These are phyloP conservation scores for Mrakiaceae sp. DNA, from an alignment of 1,284 basidiomycete genomes.

Conservation along the genomic window DNA sequence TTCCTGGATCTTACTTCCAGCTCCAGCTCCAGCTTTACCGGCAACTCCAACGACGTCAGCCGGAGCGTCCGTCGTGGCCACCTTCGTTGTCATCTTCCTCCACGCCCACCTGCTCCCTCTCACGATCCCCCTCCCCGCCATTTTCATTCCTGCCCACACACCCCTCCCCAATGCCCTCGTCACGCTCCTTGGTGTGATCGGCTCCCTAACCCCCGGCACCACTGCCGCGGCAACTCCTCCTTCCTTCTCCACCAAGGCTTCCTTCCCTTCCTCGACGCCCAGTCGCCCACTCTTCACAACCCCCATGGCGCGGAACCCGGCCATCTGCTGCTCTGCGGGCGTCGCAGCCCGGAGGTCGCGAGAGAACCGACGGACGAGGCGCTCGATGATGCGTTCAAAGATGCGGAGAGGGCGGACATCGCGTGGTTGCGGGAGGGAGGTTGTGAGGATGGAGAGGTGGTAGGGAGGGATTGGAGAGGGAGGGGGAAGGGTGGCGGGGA, in stretches of 20 bases:
- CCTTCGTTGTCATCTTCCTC: not conserved
- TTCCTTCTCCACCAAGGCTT: not conserved
- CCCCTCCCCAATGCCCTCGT: not conserved
- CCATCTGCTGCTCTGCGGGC: not conserved
- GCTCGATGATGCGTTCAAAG: slow-evolving; percentile 5
- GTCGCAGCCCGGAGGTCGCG: too few relatives aligned
- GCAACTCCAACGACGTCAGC: not conserved
- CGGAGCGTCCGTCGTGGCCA: not conserved
- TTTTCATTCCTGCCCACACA: not conserved
- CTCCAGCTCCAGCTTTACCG: not conserved
- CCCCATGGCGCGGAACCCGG: not conserved
- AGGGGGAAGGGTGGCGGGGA: not conserved
- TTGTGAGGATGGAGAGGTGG: slow-evolving; percentile 12
- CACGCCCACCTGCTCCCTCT: not conserved
- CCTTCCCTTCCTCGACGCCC: not conserved
- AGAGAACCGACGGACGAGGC: not conserved
- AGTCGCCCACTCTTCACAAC: not conserved
- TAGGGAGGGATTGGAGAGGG: not conserved
- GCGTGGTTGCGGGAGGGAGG: slow-evolving; percentile 3
- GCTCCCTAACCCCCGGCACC: too few relatives aligned
- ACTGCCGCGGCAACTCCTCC: not conserved
- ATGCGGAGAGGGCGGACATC: slow-evolving; percentile 13
- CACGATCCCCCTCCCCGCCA: not conserved
- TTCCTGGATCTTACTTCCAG: not conserved
- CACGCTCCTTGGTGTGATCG: not conserved